A percentile compares a stretch with the other conserved stretches of the same genome.
Conservation (phyloP, 148 eudicot genomes). For the Chenopodium suecicum region DNA sequence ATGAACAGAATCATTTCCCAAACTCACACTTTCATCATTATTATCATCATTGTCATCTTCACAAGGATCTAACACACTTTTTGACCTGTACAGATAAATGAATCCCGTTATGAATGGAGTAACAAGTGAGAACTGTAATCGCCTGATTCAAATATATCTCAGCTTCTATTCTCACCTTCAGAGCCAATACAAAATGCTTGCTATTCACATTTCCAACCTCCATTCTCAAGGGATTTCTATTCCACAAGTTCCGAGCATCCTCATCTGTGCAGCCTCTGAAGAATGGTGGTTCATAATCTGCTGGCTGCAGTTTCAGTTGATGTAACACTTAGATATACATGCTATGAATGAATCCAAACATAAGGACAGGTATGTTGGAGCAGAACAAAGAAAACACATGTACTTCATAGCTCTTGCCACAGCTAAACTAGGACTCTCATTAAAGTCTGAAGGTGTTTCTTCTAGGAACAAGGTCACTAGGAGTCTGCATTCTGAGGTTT, state of each 20-base stretch:
- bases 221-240: slow-evolving; percentile 73
- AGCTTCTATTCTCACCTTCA: slow-evolving; percentile 52
- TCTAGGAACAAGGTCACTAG: not conserved
- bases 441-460: not conserved
- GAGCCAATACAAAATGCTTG: slow-evolving; percentile 80
- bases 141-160: not conserved
- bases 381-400: not conserved
- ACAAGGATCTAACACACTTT: slow-evolving; percentile 95
- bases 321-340: not conserved
- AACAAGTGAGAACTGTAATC: not conserved
- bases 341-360: not conserved
- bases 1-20: slow-evolving; percentile 75
- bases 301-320: slow-evolving; percentile 53
- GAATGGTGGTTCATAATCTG: slow-evolving; percentile 94
- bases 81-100: slow-evolving; percentile 58
- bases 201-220: slow-evolving; percentile 92
- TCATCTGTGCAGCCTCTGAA: slow-evolving; percentile 82
- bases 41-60: slow-evolving; percentile 78
- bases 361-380: not conserved
- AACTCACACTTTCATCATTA: slow-evolving; percentile 65
- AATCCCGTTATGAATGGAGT: not conserved
- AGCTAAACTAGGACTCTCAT: not conserved
- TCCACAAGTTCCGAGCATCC: slow-evolving; percentile 74
- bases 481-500: not conserved
- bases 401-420: not conserved